Base-by-base conservation (phyloP, 1,284 basidiomycete genomes). In the Gastroboletus turbinatus region DNA sequence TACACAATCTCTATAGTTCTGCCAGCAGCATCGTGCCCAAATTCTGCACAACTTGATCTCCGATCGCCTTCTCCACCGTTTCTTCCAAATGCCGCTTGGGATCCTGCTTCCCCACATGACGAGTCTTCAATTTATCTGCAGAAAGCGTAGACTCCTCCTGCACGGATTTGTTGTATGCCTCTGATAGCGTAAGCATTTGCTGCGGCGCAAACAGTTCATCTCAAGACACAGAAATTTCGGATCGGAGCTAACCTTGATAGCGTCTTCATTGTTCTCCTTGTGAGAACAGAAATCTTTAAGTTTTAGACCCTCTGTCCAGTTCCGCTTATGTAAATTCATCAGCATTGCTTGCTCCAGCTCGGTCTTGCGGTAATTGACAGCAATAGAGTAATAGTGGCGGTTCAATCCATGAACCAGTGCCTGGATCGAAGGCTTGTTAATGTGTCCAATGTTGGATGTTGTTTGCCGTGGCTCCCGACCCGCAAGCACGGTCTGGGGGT, bases 351-450 rank as follows among this genome's bases (percentile, higher is more conserved):
- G 95, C 75, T 98, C 96, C 11, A 96, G 83, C 70, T 97, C 95
- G 21, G 94, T 96, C 80, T 98, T 98, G 64, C 94, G 87, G 76
- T 97, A 98, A 71, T 96, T 94, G 60, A 98, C 95, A 11, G 90
- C 93, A 64, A 98, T 94, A 50, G 92, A 94, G 78, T 98, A 98
- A 74, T 98, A 98, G 76, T 97, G 94, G 62, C 95, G 82, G 73
- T 98, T 98, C 56, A 98, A 78, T 46, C 96, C 96, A 68, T 98
- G 96, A 60, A 96, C 94, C 60, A 96, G 83, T 45, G 93, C 93
- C 75, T 99, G 97, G 71, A 99, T 99, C 54, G 91, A 94, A 16
- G 97, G 97, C 75, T 99, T 98, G 76, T 97, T 97, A 72, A 99
- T 90, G 71, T 98, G 96, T 13, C 97, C 97, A 59, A 99, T 96